phyloP scores from a whole-genome alignment of 345 rosid genomes.

The Acer yangbiense region DNA sequence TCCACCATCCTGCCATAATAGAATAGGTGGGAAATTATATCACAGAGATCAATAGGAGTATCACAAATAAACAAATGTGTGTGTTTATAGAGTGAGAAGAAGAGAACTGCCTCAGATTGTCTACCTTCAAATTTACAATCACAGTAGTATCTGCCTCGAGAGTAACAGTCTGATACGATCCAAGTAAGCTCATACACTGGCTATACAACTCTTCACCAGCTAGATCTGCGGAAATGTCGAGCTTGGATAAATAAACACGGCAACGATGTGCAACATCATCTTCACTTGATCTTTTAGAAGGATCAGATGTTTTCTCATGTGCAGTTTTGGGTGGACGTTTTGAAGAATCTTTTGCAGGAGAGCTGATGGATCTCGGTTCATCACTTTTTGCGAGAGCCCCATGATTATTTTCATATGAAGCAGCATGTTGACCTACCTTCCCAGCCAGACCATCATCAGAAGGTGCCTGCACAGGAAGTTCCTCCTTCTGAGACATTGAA shows the following conservation, averaged over 20 bases:
- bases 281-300: constrained; percentile 35
- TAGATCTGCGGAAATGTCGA: constrained; percentile 83
- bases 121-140: constrained; percentile 71
- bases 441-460: constrained; percentile 49
- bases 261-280: constrained; percentile 30
- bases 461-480: constrained; percentile 46
- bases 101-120: background rate
- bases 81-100: background rate
- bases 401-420: constrained; percentile 38
- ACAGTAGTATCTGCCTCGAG: constrained; percentile 44
- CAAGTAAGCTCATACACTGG: constrained; percentile 48
- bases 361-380: constrained; percentile 45
- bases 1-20: constrained; percentile 64
- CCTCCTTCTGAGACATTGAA: constrained; percentile 63
- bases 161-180: constrained; percentile 34
- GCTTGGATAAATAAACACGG: constrained; percentile 71
- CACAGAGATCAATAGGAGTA: constrained; percentile 6
- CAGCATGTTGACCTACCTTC: constrained; percentile 41
- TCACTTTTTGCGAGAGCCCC: constrained; percentile 43
- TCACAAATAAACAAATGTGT: background rate
- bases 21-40: constrained; percentile 11
- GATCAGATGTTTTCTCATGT: constrained; percentile 38
- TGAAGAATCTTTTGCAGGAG: constrained; percentile 49
- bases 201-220: constrained; percentile 61
- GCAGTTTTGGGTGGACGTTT: constrained; percentile 34